A percentile compares a stretch with the other conserved stretches of the same genome.
Conservation (phyloP, 495 filamentous ascomycete genomes). For the Lophium mytilinum region DNA sequence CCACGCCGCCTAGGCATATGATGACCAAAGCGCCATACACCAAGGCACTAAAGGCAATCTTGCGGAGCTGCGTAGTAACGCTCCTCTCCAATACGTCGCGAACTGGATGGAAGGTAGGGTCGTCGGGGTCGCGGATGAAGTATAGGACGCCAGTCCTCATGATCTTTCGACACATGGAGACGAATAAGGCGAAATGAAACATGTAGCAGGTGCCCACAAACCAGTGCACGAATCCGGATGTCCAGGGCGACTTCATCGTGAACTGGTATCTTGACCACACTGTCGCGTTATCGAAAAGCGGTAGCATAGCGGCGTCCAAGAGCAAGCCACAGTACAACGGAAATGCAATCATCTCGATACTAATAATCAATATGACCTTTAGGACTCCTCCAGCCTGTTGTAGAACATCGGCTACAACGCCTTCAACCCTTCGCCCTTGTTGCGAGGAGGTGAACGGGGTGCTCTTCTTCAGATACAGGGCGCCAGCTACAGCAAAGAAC, state of each 20-base stretch:
- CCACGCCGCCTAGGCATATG: conserved; percentile 86
- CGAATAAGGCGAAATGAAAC: conserved; percentile 99
- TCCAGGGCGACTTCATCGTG: conserved; percentile 65
- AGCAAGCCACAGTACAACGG: conserved; percentile 91
- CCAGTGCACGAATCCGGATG: conserved; percentile 94
- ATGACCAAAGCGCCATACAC: conserved; percentile 93
- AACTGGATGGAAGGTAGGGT: conserved; percentile 96
- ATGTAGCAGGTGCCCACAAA: conserved; percentile 98
- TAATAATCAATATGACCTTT: conserved; percentile 97
- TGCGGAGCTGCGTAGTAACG: conserved; percentile 85
- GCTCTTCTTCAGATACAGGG: conserved; percentile 66
- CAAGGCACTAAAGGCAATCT: conserved; percentile 90
- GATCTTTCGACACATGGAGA: conserved; percentile 98
- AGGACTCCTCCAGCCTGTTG: conserved; percentile 91
- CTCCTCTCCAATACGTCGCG: conserved; percentile 92
- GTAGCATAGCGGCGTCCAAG: conserved; percentile 80
- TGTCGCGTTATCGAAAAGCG: conserved; percentile 74
- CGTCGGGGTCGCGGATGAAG: conserved; percentile 97
- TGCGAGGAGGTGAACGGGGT: conserved; percentile 55
- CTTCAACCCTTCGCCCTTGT: conserved; percentile 64
- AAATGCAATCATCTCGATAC: conserved; percentile 98
- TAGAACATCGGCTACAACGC: conserved; percentile 69
- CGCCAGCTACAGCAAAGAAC: conserved; percentile 62
- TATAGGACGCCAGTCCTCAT: conserved; percentile 90
- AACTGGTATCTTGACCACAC: conserved; percentile 68